Base-by-base conservation (phyloP, 2,329 filamentous ascomycete genomes). In the Epichloe hybrida region DNA sequence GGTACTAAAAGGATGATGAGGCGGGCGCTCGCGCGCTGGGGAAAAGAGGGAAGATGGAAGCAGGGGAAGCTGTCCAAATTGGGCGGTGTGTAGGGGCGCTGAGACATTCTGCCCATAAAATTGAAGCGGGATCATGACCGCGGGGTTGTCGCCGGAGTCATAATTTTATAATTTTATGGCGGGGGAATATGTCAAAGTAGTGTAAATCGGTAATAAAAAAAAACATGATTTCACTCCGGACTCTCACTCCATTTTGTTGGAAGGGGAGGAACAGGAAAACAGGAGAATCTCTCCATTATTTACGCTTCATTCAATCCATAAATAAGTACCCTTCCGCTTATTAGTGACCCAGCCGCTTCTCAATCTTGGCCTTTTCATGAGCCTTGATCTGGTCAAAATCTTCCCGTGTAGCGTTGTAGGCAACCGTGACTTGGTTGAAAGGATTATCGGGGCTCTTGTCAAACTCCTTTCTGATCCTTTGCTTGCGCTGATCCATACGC, bases 381-480 rank as follows among this genome's bases (percentile, higher is more conserved):
- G 80, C 72, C 63, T 73, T 79, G 52, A 90, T 69, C 46, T 79
- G 74, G 46, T 74, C 74, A 43, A 95, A 61, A 61, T 98, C 91
- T 4, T 88, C 87, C 68, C 80, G 84, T 21, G 76, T 79, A 50
- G 87, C 80, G 67, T 98, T 87, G 69, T 88, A 94, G 3, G 74
- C 67, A 2, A 81, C 86, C 48, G 73, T 80, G 15, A 84, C 82
- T 71, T 95, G 88, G 70, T 95, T 95, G 71, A 95, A 93, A 13
- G 93, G 93, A 67, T 98, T 98, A 60, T 97, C 91, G 1, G 87
- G 84, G 62, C 86, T 86, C 74, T 88, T 94, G 68, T 95, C 86
- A 66, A 97, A 98, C 71, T 97, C 93, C 74, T 95, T 94, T 55
- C 79, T 71, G 58, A 95, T 86, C 62, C 83, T 76, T 56, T 91